Percentiles rank a stretch among this genome's conserved stretches.
phyloP scores from a whole-genome alignment of 805 yeast species.

The Starmera quercuum region DNA sequence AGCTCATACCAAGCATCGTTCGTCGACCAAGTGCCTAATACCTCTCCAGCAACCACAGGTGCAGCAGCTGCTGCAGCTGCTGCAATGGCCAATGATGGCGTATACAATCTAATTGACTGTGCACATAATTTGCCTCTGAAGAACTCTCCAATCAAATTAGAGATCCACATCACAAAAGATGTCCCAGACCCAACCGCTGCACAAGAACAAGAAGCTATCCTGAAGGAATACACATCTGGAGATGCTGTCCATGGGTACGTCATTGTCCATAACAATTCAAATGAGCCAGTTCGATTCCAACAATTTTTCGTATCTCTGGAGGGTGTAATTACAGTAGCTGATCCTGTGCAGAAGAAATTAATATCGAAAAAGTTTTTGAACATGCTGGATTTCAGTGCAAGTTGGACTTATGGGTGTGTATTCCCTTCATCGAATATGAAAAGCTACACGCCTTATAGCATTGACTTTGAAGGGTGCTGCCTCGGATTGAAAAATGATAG shows the following conservation, averaged over 20 bases:
- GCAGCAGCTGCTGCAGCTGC: not conserved
- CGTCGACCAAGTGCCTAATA: no score
- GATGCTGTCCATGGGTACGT: slow-evolving; percentile 47
- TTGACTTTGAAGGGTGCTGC: slow-evolving; percentile 18
- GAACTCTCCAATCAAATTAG: slow-evolving; percentile 35
- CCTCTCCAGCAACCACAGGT: no score
- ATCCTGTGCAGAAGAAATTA: slow-evolving; percentile 10
- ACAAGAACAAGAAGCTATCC: slow-evolving; percentile 22
- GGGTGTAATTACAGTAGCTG: slow-evolving; percentile 31
- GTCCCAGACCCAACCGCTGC: slow-evolving; percentile 36
- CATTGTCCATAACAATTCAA: slow-evolving; percentile 32
- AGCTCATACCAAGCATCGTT: no score
- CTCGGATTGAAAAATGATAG: slow-evolving; percentile 38
- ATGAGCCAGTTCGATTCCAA: slow-evolving; percentile 41
- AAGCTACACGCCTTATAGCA: slow-evolving; percentile 6
- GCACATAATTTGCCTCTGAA: slow-evolving; percentile 36
- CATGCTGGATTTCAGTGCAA: slow-evolving; percentile 45
- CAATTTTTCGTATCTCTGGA: slow-evolving; percentile 52
- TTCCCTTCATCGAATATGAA: slow-evolving; percentile 2
- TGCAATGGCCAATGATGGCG: slow-evolving; percentile 8
- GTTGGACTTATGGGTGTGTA: slow-evolving; percentile 34
- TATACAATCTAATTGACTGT: slow-evolving; percentile 43
- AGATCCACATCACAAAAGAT: slow-evolving; percentile 43
- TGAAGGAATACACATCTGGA: slow-evolving; percentile 46
- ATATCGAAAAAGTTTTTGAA: slow-evolving; percentile 30